Base-by-base conservation (phyloP, 2,329 filamentous ascomycete species). In the Sclerotinia glacialis region DNA sequence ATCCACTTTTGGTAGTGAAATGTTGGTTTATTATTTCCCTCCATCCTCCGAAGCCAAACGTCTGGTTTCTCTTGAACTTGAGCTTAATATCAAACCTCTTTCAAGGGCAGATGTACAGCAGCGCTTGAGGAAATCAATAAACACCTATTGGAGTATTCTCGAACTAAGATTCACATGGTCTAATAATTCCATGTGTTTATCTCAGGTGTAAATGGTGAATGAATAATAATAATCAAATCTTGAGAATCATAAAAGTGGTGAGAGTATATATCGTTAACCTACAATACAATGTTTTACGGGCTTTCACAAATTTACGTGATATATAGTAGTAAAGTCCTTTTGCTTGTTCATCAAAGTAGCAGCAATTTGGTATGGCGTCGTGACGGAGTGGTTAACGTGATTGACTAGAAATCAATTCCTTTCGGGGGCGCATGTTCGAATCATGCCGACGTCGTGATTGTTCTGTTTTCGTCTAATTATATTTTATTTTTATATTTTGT, bases 251-350 rank as follows among this genome's bases (percentile, higher is more conserved):
- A 5, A 14, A 40, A 40, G 37, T 40, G 14, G 8, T 14, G 4
- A 14, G 12, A 40, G 37, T 40, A 14, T 8, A 40, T 40, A 2
- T 40, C 37, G 7, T 31, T 40, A 12, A 40, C 37, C 37, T 40
- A 40, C 12, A 14, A 40, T 12, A 40, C 1, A 14, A 14, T 40
- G 12, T 5, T 40, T 40, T 12, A 40, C 37, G 1, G 14, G 37
- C 37, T 40, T 14, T 5, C 1, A 11, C 26, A 3, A 1, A 21
- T 31, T 21, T 14, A 21, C 5, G 6, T 7, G 18, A 0, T n/a
- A 37, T 54, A 0, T 54, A 23, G 0, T 34, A 0, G 0, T 2
- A 8, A 3, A 8, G 0, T 0, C 0, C 0, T 0, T 0, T 1
- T 0, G 5, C 21, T 23, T 54, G 16, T 21, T 44, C 26, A 59